Evolutionary conservation across 2,329 filamentous ascomycete genomes (phyloP), one percentile per base, ranked within the genome.

Genomic region (Magnaporthiopsis incrustans): DNA sequence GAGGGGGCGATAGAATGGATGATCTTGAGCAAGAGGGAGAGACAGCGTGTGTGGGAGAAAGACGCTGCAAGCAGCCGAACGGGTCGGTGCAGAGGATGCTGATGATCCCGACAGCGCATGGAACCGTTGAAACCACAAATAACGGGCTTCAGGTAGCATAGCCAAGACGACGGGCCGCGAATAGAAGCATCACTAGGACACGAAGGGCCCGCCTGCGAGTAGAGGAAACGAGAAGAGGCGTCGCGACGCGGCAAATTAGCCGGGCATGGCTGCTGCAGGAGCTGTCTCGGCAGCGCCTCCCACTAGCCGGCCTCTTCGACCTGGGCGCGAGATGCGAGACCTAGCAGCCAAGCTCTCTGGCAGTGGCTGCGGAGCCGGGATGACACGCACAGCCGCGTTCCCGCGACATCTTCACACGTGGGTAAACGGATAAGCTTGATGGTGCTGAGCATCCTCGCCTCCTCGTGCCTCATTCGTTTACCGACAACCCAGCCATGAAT

Each of bases 101-200:
- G 71, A 59, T 64, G 70, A 73, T 72, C 72, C 70, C 69, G 71
- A 59, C 57, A 66, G 67, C 66, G 66, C 68, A 71, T 70, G 65
- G 67, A 60, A 65, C 61, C 61, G 67, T 72, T 73, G 72, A 72
- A 73, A 73, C 71, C 66, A 66, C 64, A 69, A 67, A 64, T 69
- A 69, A 72, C 66, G 67, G 69, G 35, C 65, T 61, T 65, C 64
- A 65, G 67, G 69, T 72, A 68, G 66, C 69, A 72, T 67, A 65
- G 65, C 65, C 64, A 69, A 67, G 64, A 63, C 57, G 38, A 57
- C 27, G 50, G 61, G 26, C 32, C 38, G n/a, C 12, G 33, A 22
- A 18, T 12, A 22, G 5, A 22, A 14, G 10, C 30, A 38, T n/a
- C 59, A 60, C 8, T 18, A 60, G 33, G 35, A 26, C 50, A 14